Percentiles rank a stretch among this genome's conserved stretches.
These are phyloP conservation scores for Stephanodiscus triporus DNA, from an alignment of 108 stramenopile genomes.

Conservation along the genomic window DNA sequence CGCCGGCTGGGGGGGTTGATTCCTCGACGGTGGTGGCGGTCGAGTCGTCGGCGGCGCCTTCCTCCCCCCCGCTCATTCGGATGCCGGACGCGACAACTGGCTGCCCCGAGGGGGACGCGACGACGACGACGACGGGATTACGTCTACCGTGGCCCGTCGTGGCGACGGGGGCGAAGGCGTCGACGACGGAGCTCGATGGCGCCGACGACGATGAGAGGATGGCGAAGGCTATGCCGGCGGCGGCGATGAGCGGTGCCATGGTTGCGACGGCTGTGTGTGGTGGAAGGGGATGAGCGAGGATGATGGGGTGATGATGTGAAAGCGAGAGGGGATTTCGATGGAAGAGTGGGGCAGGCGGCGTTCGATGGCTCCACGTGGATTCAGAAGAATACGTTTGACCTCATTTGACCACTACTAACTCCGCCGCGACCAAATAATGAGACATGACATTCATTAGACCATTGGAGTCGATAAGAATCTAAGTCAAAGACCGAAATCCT, in stretches of 20 bases:
- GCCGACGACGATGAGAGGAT: conserved; percentile 18
- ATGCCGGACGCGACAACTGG: background rate
- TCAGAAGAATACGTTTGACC: no score
- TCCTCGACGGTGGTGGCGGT: conserved; percentile 1
- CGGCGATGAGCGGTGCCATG: conserved; percentile 25
- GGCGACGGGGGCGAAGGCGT: conserved; percentile 12
- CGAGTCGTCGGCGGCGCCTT: background rate
- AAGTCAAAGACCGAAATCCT: no score
- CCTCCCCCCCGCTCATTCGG: conserved; percentile 37
- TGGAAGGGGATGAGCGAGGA: no score
- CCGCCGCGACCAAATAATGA: no score
- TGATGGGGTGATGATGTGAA: background rate
- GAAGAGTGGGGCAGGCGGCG: conserved; percentile 11
- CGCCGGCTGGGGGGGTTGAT: conserved; percentile 7
- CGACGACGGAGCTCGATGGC: background rate
- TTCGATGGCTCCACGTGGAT: no score
- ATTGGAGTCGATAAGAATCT: no score
- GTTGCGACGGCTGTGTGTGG: background rate
- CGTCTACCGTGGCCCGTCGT: conserved; percentile 3
- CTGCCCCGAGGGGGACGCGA: background rate
- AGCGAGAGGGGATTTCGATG: conserved; percentile 19
- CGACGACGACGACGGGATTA: background rate
- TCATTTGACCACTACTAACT: no score
- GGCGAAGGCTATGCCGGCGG: conserved; percentile 21
- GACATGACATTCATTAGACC: no score